These are phyloP conservation scores for Nidula microcarpa DNA, from an alignment of 768 basidiomycete species.

Conservation along the genomic window DNA sequence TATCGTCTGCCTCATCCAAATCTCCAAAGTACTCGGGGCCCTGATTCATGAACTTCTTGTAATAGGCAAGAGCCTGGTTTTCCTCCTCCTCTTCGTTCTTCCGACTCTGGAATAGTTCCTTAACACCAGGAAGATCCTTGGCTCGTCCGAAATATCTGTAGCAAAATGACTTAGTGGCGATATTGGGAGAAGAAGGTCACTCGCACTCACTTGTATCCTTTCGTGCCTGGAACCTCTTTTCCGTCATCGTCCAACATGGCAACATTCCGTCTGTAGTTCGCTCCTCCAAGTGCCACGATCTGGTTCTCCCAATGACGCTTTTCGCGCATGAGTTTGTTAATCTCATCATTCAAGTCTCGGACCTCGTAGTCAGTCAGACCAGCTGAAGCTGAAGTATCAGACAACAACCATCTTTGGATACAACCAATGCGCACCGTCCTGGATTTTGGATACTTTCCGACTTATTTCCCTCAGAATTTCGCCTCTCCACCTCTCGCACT, in stretches of 20 bases:
- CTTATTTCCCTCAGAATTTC: conserved; percentile 94
- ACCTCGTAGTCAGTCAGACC: conserved; percentile 94
- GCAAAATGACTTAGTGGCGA: background rate
- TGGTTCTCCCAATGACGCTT: conserved; percentile 98
- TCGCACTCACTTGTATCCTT: conserved; percentile 86
- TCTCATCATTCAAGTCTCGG: conserved; percentile 95
- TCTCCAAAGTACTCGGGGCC: conserved; percentile 92
- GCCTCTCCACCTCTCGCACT: conserved; percentile 95
- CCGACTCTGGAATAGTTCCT: conserved; percentile 87
- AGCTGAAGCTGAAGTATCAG: conserved; percentile 40
- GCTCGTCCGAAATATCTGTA: conserved; percentile 93
- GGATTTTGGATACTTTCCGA: conserved; percentile 96
- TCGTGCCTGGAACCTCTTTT: conserved; percentile 92
- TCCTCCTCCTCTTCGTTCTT: conserved; percentile 91
- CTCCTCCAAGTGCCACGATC: conserved; percentile 93
- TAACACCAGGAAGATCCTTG: conserved; percentile 92
- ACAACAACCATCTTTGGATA: background rate
- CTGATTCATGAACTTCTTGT: conserved; percentile 87
- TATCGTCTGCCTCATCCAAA: conserved; percentile 71
- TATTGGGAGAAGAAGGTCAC: background rate
- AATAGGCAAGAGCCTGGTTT: conserved; percentile 67
- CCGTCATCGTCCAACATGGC: conserved; percentile 95
- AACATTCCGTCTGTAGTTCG: conserved; percentile 92
- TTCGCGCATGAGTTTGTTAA: conserved; percentile 93
- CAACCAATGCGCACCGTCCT: conserved; percentile 65